These are phyloP conservation scores for Mortierella sp. DNA, from an alignment of 371 early-diverging fungal genomes.

Conservation along the genomic window DNA sequence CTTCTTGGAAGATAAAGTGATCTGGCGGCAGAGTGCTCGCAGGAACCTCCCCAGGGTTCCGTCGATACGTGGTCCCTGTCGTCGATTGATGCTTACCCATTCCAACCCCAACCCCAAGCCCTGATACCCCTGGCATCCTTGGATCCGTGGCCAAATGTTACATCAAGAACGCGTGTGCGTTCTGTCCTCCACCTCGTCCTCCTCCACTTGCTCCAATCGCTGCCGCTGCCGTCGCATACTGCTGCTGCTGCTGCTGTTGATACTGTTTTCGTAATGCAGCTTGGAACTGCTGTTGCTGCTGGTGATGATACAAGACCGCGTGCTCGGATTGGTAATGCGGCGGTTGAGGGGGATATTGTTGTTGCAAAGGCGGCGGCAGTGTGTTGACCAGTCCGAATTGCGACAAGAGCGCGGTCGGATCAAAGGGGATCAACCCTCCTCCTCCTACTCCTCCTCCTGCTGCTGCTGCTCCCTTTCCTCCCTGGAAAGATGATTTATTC, in stretches of 20 bases:
- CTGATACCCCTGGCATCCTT: no score
- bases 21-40: slow-evolving; percentile 48
- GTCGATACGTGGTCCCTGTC: slow-evolving; percentile 9
- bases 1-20: slow-evolving; percentile 45
- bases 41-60: slow-evolving; percentile 46
- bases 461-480: slow-evolving; percentile 6
- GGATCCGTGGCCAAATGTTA: neutral
- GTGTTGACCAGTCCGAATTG: neutral
- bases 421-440: neutral
- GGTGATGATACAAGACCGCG: neutral
- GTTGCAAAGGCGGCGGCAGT: neutral
- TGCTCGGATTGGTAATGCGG: neutral
- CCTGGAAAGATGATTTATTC: no score
- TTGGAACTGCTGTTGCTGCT: neutral
- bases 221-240: neutral
- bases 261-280: neutral
- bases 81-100: slow-evolving; percentile 1
- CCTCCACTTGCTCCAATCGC: neutral
- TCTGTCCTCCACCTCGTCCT: neutral
- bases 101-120: no score
- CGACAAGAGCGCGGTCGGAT: neutral
- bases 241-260: neutral
- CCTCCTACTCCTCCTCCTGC: neutral
- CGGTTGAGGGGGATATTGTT: neutral
- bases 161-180: neutral